A percentile compares a stretch with the other conserved stretches of the same genome.
Conservation (phyloP, 2,329 filamentous ascomycete genomes). For the Diaporthe ampelina region DNA sequence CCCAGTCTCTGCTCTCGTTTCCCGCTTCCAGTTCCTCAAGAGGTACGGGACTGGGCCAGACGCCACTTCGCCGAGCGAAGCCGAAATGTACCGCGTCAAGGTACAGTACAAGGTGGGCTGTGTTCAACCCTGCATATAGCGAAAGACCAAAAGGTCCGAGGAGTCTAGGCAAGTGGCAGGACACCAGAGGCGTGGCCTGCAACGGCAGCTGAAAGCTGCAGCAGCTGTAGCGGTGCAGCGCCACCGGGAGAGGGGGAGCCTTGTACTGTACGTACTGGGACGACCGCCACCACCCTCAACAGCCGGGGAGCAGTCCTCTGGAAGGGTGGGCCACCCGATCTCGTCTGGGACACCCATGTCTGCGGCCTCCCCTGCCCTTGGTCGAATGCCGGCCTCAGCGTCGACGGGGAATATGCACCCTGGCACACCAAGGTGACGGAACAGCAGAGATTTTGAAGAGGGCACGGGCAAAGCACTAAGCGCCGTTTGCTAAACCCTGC, state of each 20-base stretch:
- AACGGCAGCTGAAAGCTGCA: conserved; percentile 53
- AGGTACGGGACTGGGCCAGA: conserved; percentile 33
- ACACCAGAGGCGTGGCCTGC: conserved; percentile 44
- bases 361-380: conserved; percentile 26
- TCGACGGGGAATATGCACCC: conserved; percentile 34
- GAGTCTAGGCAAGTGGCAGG: conserved; percentile 48
- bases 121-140: conserved; percentile 53
- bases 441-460: conserved; percentile 30
- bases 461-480: conserved; percentile 36
- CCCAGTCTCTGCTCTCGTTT: conserved; percentile 12
- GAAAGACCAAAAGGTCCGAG: conserved; percentile 49
- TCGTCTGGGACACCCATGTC: conserved; percentile 40
- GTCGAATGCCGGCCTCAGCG: conserved; percentile 33
- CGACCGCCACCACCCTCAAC: conserved; percentile 29
- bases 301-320: conserved; percentile 14
- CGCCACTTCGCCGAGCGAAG: conserved; percentile 40
- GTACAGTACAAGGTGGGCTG: conserved; percentile 48
- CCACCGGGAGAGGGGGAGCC: conserved; percentile 42
- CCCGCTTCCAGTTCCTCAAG: not conserved
- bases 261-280: conserved; percentile 38
- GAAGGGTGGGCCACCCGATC: conserved; percentile 35
- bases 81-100: conserved; percentile 41
- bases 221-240: conserved; percentile 48
- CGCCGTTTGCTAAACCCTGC: conserved; percentile 36
- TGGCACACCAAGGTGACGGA: conserved; percentile 27